Conservation (phyloP, 2,329 filamentous ascomycete genomes). For the Botrytis galanthina region DNA sequence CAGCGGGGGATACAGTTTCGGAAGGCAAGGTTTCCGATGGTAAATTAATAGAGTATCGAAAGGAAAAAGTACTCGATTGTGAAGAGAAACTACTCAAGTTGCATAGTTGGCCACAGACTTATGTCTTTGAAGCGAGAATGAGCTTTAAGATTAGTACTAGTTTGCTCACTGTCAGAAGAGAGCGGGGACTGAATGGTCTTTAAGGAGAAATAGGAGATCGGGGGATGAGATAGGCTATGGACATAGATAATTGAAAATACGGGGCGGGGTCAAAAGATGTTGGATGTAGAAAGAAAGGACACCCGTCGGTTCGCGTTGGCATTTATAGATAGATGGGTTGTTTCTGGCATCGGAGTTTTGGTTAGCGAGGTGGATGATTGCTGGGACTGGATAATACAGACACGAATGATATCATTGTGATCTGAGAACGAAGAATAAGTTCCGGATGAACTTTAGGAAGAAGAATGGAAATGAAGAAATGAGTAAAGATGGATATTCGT, state of each 20-base stretch:
- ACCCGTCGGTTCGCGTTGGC: background rate
- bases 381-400: background rate
- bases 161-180: conserved; percentile 32
- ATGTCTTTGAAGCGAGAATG: conserved; percentile 70
- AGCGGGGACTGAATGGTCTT: conserved; percentile 31
- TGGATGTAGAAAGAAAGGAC: background rate
- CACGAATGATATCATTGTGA: background rate
- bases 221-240: no score
- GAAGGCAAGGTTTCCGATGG: conserved; percentile 60
- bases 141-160: conserved; percentile 55
- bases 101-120: conserved; percentile 68
- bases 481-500: background rate
- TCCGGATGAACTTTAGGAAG: background rate
- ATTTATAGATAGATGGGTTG: background rate
- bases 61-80: conserved; percentile 56
- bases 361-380: background rate
- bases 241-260: background rate
- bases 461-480: background rate
- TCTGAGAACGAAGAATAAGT: background rate
- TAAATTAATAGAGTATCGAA: conserved; percentile 59
- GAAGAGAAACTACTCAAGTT: conserved; percentile 64
- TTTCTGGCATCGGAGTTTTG: background rate
- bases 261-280: background rate
- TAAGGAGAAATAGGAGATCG: background rate
- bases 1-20: conserved; percentile 36